These are phyloP conservation scores for Saitozyma podzolica DNA, from an alignment of 768 basidiomycete genomes.

Conservation along the genomic window DNA sequence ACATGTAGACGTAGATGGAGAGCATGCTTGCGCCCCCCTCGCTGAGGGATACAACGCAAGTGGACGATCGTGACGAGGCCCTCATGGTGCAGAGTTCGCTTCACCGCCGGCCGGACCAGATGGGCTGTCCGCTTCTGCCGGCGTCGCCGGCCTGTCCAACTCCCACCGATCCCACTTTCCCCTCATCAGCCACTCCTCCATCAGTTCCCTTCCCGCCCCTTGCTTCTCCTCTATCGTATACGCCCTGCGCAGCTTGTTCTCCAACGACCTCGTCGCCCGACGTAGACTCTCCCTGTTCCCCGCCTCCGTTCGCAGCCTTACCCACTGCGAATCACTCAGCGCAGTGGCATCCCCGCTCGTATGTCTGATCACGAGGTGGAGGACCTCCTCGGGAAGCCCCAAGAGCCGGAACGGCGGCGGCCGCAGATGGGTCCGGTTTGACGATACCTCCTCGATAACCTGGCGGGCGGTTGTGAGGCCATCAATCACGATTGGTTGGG, in stretches of 20 bases:
- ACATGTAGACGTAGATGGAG: too few relatives aligned
- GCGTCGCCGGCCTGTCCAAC: neutral
- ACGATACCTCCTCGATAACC: constrained; percentile 13
- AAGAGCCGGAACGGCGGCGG: constrained; percentile 24
- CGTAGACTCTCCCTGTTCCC: constrained; percentile 18
- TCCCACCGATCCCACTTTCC: constrained; percentile 43
- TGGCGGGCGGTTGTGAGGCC: constrained; percentile 20
- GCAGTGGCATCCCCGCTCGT: constrained; percentile 27
- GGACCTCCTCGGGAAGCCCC: constrained; percentile 36
- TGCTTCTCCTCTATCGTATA: constrained; percentile 9
- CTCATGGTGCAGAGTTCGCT: neutral
- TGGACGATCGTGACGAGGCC: neutral
- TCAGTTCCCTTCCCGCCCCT: constrained; percentile 9
- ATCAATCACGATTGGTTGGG: constrained; percentile 1
- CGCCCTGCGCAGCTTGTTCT: constrained; percentile 13
- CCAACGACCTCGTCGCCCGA: constrained; percentile 5
- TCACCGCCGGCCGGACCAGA: neutral
- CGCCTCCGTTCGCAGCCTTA: constrained; percentile 20
- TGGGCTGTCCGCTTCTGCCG: neutral
- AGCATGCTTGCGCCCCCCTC: neutral
- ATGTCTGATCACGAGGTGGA: constrained; percentile 33
- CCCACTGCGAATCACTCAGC: constrained; percentile 34
- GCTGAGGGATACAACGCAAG: neutral
- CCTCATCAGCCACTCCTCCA: constrained; percentile 30
- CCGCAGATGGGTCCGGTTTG: neutral